Percentiles rank a stretch among this genome's conserved stretches.
Conservation (phyloP, 306 rosid genomes). For the Begonia loranthoides region DNA sequence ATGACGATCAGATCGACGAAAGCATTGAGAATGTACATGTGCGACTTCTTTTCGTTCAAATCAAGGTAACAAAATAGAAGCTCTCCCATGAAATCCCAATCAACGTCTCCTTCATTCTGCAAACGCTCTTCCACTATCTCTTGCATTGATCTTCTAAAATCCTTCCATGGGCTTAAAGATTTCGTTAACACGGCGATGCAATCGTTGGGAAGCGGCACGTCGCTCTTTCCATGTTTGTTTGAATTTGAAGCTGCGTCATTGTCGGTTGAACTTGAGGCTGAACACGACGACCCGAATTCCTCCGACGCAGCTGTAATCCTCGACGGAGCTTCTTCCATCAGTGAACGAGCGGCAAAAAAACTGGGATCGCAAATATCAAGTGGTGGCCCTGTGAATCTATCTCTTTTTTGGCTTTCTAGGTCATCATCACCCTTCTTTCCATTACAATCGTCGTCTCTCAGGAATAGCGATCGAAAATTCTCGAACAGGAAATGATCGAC, state of each 20-base stretch:
- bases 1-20: constrained; percentile 42
- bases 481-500: constrained; percentile 66
- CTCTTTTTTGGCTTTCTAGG: constrained; percentile 11
- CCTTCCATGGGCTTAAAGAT: constrained; percentile 39
- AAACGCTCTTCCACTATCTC: constrained; percentile 35
- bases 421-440: background rate
- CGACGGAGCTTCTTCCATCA: constrained; percentile 25
- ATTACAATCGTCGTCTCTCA: constrained; percentile 20
- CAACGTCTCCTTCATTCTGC: constrained; percentile 27
- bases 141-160: constrained; percentile 53
- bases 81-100: constrained; percentile 82
- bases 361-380: constrained; percentile 28
- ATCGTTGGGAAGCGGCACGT: constrained; percentile 18
- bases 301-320: constrained; percentile 22
- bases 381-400: constrained; percentile 18
- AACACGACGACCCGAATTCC: constrained; percentile 23
- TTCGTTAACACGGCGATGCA: constrained; percentile 42
- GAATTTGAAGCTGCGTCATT: constrained; percentile 7
- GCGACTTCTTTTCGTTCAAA: constrained; percentile 48
- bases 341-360: constrained; percentile 22
- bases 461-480: constrained; percentile 55
- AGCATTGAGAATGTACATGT: constrained; percentile 49
- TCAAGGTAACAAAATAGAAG: constrained; percentile 46
- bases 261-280: constrained; percentile 15
- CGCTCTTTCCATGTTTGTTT: constrained; percentile 1